Conservation (phyloP, 192 early-diverging fungal species). For the Thoreauomyces humboldtii region DNA sequence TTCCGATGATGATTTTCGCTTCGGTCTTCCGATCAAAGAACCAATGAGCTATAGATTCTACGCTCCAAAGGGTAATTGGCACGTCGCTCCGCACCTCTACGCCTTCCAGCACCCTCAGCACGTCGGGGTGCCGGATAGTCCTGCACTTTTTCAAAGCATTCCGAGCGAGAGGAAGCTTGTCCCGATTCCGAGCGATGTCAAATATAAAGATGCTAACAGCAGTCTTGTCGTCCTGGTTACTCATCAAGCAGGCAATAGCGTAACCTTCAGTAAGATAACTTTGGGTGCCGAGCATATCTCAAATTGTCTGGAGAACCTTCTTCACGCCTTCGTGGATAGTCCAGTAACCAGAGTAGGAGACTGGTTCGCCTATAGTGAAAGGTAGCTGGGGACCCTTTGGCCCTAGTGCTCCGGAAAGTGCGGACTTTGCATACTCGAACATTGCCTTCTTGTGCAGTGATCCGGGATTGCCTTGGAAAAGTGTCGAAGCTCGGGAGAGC, state of each 20-base stretch:
- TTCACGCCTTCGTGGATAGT: slow-evolving; percentile 53
- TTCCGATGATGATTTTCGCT: slow-evolving; percentile 81
- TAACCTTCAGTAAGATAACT: not conserved
- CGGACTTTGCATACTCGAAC: slow-evolving; percentile 44
- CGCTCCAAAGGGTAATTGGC: too few species aligned
- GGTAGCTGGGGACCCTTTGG: slow-evolving; percentile 20
- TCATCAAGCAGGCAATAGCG: too few species aligned
- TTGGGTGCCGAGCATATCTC: not conserved
- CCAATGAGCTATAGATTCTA: too few species aligned
- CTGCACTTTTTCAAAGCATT: slow-evolving; percentile 84
- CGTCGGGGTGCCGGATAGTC: slow-evolving; percentile 87
- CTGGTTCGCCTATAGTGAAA: slow-evolving; percentile 29
- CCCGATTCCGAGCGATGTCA: slow-evolving; percentile 61
- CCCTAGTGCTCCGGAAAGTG: slow-evolving; percentile 25
- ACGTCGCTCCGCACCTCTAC: slow-evolving; percentile 60
- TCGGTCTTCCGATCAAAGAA: slow-evolving; percentile 69
- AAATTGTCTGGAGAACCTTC: slow-evolving; percentile 44
- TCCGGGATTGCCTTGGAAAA: too few species aligned
- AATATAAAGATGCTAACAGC: slow-evolving; percentile 76
- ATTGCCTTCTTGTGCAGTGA: too few species aligned
- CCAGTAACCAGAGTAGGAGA: slow-evolving; percentile 20
- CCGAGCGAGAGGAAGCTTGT: slow-evolving; percentile 76
- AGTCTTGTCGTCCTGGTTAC: slow-evolving; percentile 62
- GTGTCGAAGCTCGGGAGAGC: too few species aligned
- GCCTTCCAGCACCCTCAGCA: slow-evolving; percentile 83